Conservation (phyloP, 192 early-diverging fungal genomes). For the Chytriomyces sp. region DNA sequence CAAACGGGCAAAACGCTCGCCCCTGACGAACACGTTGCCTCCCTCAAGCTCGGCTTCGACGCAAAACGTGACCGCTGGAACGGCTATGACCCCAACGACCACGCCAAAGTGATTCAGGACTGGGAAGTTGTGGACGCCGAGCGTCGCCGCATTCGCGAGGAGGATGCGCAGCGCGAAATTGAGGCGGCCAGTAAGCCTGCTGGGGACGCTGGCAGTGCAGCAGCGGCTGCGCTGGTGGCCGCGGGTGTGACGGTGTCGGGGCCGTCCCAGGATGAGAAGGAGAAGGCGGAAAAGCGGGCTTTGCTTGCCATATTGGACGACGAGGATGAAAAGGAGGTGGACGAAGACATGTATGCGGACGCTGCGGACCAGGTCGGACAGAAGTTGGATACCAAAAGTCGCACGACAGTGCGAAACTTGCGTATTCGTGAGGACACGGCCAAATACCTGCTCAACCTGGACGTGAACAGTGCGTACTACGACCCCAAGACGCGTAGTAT, state of each 20-base stretch:
- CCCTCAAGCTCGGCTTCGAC: conserved; percentile 82
- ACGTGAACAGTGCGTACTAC: conserved; percentile 93
- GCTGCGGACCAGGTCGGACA: conserved; percentile 82
- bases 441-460: conserved; percentile 96
- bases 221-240: background rate
- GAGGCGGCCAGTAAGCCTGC: conserved; percentile 27
- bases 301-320: conserved; percentile 48
- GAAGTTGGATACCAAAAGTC: conserved; percentile 83
- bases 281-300: background rate
- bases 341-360: conserved; percentile 91
- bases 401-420: conserved; percentile 93
- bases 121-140: conserved; percentile 92
- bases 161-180: conserved; percentile 46
- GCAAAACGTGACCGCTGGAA: conserved; percentile 98
- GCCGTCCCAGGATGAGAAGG: conserved; percentile 12
- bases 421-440: conserved; percentile 99
- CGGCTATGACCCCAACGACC: conserved; percentile 90
- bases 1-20: conserved; percentile 80
- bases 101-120: conserved; percentile 79
- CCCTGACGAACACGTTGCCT: conserved; percentile 82
- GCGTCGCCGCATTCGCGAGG: conserved; percentile 77
- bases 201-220: background rate
- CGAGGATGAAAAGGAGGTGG: conserved; percentile 77
- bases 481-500: conserved; percentile 99
- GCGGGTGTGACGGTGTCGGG: background rate